Base-by-base conservation (phyloP, 2,329 filamentous ascomycete genomes). In the Neofusicoccum sp. region DNA sequence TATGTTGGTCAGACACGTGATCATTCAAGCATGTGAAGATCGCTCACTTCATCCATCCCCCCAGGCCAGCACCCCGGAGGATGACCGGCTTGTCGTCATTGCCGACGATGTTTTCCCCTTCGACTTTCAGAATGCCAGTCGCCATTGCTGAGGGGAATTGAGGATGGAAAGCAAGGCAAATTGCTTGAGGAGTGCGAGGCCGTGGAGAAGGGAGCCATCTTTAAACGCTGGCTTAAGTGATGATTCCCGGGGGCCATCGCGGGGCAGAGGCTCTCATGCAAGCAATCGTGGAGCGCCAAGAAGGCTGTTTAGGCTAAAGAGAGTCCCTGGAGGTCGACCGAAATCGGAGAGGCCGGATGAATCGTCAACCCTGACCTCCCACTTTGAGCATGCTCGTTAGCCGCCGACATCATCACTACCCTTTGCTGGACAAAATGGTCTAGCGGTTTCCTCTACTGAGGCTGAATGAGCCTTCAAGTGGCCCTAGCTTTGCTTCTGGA, bases 41-140 rank as follows among this genome's bases (percentile, higher is more conserved):
- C 3, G 26, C 34, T 16, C 69, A 73, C 71, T 79, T 79, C 71
- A 78, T 72, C 76, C 75, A 79, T 63, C 78, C 77, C 53, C 75
- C 76, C 51, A 79, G 66, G n/a, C 71, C 79, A 34, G 79, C 75
- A 57, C 81, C 79, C 41, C 79, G 75, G 26, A 84, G 77, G 6
- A 84, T 70, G 12, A 84, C 76, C 3, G 69, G 68, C 11, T 79
- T 71, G 20, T 77, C 51, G 79, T 78, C 67, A 0, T 71, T 69
- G 62, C 80, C 78, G 33, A 84, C 77, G 16, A 85, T 76, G 31
- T 74, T 70, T 34, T 75, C 73, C 31, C 73, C 77, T 40, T 76
- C 68, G 16, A 80, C 78, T 58, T 70, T 74, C 4, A 80, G 69
- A 26, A 79, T 56, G 9, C 51, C 51, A 5, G 51, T 56, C 9